phyloP scores from a whole-genome alignment of 495 filamentous ascomycete species.

The Neurospora sp. region DNA sequence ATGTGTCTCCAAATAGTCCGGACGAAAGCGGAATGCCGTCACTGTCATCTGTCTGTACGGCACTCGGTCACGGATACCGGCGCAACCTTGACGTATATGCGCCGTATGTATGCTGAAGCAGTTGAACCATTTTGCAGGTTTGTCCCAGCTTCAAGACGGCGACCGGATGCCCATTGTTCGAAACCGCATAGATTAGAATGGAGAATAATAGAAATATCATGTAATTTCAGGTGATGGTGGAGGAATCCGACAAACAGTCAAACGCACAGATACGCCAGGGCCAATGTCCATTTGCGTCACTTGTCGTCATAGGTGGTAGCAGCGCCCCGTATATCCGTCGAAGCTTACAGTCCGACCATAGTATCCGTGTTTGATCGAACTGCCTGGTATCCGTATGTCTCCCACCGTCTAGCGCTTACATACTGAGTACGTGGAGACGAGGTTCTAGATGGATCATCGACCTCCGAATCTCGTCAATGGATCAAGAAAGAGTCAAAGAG shows the following conservation, averaged over 20 bases:
- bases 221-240: neutral
- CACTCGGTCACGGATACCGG: neutral
- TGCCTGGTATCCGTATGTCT: neutral
- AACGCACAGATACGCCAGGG: neutral
- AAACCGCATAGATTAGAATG: neutral
- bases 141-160: neutral
- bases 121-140: neutral
- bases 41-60: neutral
- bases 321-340: neutral
- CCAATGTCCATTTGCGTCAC: conserved; percentile 5
- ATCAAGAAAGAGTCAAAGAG: neutral
- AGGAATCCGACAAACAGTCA: neutral
- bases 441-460: neutral
- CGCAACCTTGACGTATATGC: neutral
- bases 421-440: neutral
- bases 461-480: neutral
- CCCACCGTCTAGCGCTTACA: neutral
- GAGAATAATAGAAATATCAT: neutral
- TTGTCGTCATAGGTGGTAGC: conserved; percentile 8
- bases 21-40: neutral
- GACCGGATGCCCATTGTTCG: neutral
- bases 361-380: neutral
- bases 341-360: neutral
- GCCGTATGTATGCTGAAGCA: neutral
- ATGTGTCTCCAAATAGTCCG: neutral